phyloP scores from a whole-genome alignment of 352 stramenopile species.

The Blastocystis sp. region DNA sequence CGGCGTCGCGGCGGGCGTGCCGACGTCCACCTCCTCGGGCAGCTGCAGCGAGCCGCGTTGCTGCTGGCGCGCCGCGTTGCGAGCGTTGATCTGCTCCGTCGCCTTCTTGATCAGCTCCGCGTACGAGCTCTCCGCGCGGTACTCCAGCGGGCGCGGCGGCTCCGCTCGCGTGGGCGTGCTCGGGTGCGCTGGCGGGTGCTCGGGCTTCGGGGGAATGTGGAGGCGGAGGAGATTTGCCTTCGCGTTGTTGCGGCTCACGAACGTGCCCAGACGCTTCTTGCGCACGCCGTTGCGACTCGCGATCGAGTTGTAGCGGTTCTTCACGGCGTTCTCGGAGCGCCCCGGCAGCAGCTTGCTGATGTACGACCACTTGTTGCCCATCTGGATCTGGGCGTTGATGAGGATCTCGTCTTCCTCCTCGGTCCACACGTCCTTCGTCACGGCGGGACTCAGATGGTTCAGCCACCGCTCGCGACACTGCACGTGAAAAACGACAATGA shows the following conservation, averaged over 20 bases:
- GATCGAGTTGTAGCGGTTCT: constrained; percentile 82
- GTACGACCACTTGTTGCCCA: constrained; percentile 90
- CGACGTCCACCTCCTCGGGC: too few relatives aligned
- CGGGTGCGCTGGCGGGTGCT: not conserved
- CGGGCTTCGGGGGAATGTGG: not conserved
- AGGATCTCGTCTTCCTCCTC: constrained; percentile 88
- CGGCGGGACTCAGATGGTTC: constrained; percentile 85
- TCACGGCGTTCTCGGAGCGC: constrained; percentile 89
- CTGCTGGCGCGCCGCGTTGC: not conserved
- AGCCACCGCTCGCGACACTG: constrained; percentile 86
- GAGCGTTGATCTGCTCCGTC: not conserved
- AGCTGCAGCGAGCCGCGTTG: not conserved
- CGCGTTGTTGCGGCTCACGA: not conserved
- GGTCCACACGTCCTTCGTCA: constrained; percentile 88
- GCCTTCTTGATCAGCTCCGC: constrained; percentile 44
- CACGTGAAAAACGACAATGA: not conserved
- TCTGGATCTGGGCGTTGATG: constrained; percentile 83
- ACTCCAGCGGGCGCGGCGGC: too few relatives aligned
- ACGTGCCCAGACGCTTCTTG: constrained; percentile 66
- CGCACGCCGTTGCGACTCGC: constrained; percentile 59
- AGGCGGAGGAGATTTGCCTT: constrained; percentile 27
- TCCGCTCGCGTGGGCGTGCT: too few relatives aligned
- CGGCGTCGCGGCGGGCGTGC: not conserved
- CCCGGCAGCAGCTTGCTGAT: constrained; percentile 87
- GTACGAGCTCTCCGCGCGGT: not conserved